Conservation (phyloP, 2,329 filamentous ascomycete species). For the Berkeleyomyces rouxiae region DNA sequence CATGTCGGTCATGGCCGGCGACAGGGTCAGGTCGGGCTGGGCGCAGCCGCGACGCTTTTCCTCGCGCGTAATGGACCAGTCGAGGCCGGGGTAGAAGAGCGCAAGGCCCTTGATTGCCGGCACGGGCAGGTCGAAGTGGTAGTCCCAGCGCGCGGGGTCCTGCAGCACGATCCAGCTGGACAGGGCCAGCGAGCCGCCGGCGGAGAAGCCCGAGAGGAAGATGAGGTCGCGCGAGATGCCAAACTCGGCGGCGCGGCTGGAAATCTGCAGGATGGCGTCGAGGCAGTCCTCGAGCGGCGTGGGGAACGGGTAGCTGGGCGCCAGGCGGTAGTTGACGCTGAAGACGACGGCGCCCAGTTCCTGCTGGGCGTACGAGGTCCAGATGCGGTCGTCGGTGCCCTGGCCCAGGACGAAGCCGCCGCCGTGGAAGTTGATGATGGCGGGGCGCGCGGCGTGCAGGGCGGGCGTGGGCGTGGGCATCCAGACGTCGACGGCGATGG, state of each 20-base stretch:
- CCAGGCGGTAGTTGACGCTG: slow-evolving; percentile 51
- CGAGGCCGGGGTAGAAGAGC: slow-evolving; percentile 46
- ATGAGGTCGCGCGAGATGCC: slow-evolving; percentile 39
- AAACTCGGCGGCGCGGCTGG: slow-evolving; percentile 37
- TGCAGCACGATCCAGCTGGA: slow-evolving; percentile 31
- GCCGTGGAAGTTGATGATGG: slow-evolving; percentile 50
- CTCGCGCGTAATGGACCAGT: slow-evolving; percentile 41
- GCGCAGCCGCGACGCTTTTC: slow-evolving; percentile 37
- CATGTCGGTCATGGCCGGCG: slow-evolving; percentile 40
- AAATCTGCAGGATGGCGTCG: slow-evolving; percentile 46
- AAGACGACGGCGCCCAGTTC: slow-evolving; percentile 41
- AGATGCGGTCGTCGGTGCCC: slow-evolving; percentile 46
- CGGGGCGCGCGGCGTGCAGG: slow-evolving; percentile 21
- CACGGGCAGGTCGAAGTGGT: slow-evolving; percentile 21
- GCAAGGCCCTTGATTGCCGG: slow-evolving; percentile 35
- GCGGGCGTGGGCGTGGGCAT: slow-evolving; percentile 16
- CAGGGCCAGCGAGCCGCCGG: slow-evolving; percentile 40
- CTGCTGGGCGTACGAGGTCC: slow-evolving; percentile 36
- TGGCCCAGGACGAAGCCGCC: slow-evolving; percentile 49
- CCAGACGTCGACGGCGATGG: slow-evolving; percentile 33
- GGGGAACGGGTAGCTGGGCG: slow-evolving; percentile 47
- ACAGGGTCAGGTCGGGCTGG: slow-evolving; percentile 40
- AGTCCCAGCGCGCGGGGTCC: slow-evolving; percentile 26
- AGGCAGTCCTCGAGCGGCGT: slow-evolving; percentile 48
- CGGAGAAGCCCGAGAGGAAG: slow-evolving; percentile 46